Evolutionary conservation across 2,329 filamentous ascomycete species (phyloP), one percentile per base, ranked within the genome.

Genomic region (Beauveria sp.): DNA sequence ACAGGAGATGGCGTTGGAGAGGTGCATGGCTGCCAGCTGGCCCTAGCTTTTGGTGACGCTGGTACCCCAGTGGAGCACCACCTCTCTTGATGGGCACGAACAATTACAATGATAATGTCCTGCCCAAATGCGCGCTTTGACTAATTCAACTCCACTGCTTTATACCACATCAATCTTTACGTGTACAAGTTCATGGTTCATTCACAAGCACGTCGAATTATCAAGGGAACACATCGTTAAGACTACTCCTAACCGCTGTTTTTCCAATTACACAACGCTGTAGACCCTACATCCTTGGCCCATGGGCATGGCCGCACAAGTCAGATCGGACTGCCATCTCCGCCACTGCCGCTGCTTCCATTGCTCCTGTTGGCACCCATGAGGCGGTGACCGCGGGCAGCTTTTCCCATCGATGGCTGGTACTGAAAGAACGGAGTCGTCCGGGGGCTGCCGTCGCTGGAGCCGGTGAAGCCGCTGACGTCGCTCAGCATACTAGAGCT

Each of bases 401-500:
- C 16, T 14, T 31, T 60, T 22, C 38, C 48, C 16, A 43, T 60
- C 18, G 57, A 38, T n/a, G 51, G 57, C 38, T 52, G 48, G 20
- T 52, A 26, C 38, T 24, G 43, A 22, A 46, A 50, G 22, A 18
- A 56, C 5, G 52, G 60, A 16, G 62, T 58, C 64, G 79, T 76
- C 24, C 82, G 82, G 4, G 34, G 34, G 24, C 60, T 56, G 46
- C 50, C 83, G 53, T 77, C 77, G 66, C 81, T 86, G 18, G 80
- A 84, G 72, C 87, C 83, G 8, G 85, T 88, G 67, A 88, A 86
- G 22, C 85, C 84, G n/a, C 84, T 87, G 3, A 88, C 76, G 67
- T 87, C 82, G 68, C 84, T 87, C 2, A 88, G 80, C 85, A 88
- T 88, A 62, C 83, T 87, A 10, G 83, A 87, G 34, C 84, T 87